Evolutionary conservation across 495 filamentous ascomycete species (phyloP), one percentile per base, ranked within the genome.

Genomic region (Aspergillus bridgeri): DNA sequence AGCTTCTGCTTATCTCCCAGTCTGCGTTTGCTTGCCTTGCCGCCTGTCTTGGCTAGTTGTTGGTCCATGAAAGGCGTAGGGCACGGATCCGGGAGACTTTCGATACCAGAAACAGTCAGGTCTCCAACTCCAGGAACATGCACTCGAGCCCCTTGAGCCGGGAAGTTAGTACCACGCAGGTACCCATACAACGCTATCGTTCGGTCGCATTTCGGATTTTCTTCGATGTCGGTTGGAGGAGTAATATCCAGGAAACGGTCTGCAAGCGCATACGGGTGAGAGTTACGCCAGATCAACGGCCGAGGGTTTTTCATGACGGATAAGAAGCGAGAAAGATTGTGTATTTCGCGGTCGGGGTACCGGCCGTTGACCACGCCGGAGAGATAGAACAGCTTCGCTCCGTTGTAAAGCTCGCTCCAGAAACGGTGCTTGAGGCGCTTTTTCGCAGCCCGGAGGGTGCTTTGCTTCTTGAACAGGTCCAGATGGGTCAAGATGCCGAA

Each of bases 271-370:
- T 98, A 98, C 21, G 92, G 92, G 75, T 98, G 94, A 2, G 89
- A 86, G 64, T 98, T 97, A 51, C 95, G 84, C 94, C 94, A 98
- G n/a, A 97, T 79, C 6, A 98, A 75, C 5, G 94, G 94, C 48
- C 94, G 84, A 25, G 94, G 95, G 70, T 96, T 97, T 79, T 98
- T 98, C 95, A 98, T 98, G 63, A 98, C 91, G 3, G 89, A 92
- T 62, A 98, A 80, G 70, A 98, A 98, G 47, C 95, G 82, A 15
- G 89, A 93, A 5, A 98, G 73, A 60, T 98, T 98, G 75, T 97
- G 90, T 20, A 98, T 86, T 74, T 98, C 95, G 51, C 94, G 86
- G 67, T 98, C 94, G 21, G 94, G 94, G 73, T 98, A 98, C 54
- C 94, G 83, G 38, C 94, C 94, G 69, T 98, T 98, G 58, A 96